phyloP scores from a whole-genome alignment of 2,329 filamentous ascomycete species.

The Ilyonectria robusta region DNA sequence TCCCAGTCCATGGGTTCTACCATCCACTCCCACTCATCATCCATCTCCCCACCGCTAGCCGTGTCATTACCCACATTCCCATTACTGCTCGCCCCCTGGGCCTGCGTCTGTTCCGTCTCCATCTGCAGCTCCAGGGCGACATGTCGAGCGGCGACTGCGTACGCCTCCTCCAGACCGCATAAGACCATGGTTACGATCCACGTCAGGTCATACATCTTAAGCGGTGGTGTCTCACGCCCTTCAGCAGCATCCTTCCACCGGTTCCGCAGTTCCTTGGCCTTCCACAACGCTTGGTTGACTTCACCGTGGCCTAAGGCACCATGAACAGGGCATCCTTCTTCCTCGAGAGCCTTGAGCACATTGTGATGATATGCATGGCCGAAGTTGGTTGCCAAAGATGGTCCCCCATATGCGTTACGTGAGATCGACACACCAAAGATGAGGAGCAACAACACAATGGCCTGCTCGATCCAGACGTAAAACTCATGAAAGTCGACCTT shows the following conservation, averaged over 20 bases:
- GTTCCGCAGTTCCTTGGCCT: conserved; percentile 80
- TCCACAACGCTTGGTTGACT: conserved; percentile 70
- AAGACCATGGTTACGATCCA: conserved; percentile 72
- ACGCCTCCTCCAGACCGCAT: conserved; percentile 71
- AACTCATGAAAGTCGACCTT: conserved; percentile 85
- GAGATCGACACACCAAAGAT: conserved; percentile 72
- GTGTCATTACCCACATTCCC: conserved; percentile 18
- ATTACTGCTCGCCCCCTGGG: neutral
- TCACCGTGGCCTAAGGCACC: conserved; percentile 67
- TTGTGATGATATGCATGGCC: conserved; percentile 78
- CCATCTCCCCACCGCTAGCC: conserved; percentile 29
- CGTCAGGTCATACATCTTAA: conserved; percentile 74
- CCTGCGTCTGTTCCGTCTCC: conserved; percentile 51
- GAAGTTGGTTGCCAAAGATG: neutral
- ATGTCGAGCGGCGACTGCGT: conserved; percentile 63
- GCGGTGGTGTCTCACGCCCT: conserved; percentile 52
- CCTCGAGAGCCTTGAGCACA: conserved; percentile 73
- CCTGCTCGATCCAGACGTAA: conserved; percentile 80
- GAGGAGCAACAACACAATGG: conserved; percentile 75
- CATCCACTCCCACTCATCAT: conserved; percentile 57
- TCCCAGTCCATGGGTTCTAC: conserved; percentile 59
- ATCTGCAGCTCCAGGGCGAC: conserved; percentile 57
- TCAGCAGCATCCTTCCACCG: conserved; percentile 79
- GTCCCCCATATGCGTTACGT: conserved; percentile 33
- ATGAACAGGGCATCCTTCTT: conserved; percentile 70